Percentiles rank a stretch among this genome's conserved stretches.
Conservation (phyloP, 2,329 filamentous ascomycete genomes). For the Allantophomopsis lycopodina region DNA sequence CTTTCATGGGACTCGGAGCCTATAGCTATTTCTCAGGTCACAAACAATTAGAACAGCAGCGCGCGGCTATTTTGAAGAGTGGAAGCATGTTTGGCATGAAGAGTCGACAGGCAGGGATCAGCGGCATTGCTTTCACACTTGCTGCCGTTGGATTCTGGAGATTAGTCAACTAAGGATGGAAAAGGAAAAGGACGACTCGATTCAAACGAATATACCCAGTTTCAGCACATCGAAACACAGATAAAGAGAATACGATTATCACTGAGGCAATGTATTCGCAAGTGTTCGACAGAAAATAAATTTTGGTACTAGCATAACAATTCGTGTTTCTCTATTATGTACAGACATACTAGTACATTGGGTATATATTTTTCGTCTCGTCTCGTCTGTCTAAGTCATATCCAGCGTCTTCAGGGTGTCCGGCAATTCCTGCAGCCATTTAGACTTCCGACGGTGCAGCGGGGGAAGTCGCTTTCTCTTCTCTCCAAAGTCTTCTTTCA, state of each 20-base stretch:
- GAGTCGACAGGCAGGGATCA: slow-evolving; percentile 53
- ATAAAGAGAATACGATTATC: background rate
- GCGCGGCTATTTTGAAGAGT: slow-evolving; percentile 51
- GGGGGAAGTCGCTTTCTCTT: background rate
- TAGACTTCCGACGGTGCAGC: too few relatives aligned
- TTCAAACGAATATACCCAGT: background rate
- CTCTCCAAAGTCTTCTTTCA: slow-evolving; percentile 9
- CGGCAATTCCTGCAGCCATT: too few relatives aligned
- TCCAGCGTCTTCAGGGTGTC: too few relatives aligned
- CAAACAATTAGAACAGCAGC: slow-evolving; percentile 53
- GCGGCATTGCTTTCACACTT: slow-evolving; percentile 51
- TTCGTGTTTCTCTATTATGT: too few relatives aligned
- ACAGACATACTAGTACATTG: too few relatives aligned
- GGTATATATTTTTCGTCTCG: too few relatives aligned
- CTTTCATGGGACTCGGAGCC: slow-evolving; percentile 60
- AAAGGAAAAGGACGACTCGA: background rate
- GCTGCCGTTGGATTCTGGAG: slow-evolving; percentile 56
- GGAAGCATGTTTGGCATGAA: slow-evolving; percentile 60
- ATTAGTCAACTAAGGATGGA: slow-evolving; percentile 14
- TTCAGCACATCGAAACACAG: background rate
- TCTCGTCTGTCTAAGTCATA: too few relatives aligned
- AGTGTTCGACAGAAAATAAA: too few relatives aligned
- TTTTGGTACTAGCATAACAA: too few relatives aligned
- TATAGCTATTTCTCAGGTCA: slow-evolving; percentile 71
- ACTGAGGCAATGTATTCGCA: too few relatives aligned